Evolutionary conservation across 129 eudicot genomes (phyloP).

Genomic region (Lactuca saligna): DNA sequence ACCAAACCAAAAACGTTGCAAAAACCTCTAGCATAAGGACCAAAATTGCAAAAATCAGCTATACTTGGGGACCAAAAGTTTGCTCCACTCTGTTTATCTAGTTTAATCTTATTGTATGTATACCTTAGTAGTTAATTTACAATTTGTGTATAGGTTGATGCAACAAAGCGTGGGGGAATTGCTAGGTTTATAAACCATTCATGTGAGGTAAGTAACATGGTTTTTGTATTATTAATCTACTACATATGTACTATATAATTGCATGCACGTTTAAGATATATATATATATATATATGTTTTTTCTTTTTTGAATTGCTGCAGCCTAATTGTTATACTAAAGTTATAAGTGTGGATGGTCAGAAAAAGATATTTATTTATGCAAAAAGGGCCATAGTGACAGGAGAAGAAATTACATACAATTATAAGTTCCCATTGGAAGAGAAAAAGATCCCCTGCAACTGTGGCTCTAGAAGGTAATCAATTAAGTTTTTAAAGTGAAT

Average conservation of each 20-base stretch:
- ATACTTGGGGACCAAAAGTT: not conserved
- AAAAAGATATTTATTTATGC: slow-evolving; percentile 96
- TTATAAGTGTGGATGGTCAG: slow-evolving; percentile 88
- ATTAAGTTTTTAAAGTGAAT: not conserved
- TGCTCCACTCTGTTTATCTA: too few species aligned
- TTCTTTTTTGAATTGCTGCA: slow-evolving; percentile 29
- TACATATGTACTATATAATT: slow-evolving; percentile 1
- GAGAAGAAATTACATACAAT: slow-evolving; percentile 93
- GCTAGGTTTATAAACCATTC: slow-evolving; percentile 99
- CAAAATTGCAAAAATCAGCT: not conserved
- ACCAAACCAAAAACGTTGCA: too few species aligned
- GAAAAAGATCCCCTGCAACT: slow-evolving; percentile 92
- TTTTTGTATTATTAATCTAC: not conserved
- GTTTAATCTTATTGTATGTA: not conserved
- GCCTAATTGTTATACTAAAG: slow-evolving; percentile 98
- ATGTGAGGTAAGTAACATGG: slow-evolving; percentile 68
- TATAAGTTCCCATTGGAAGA: slow-evolving; percentile 99
- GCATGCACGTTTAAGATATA: not conserved
- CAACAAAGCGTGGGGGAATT: slow-evolving; percentile 96
- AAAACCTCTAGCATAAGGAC: too few species aligned
- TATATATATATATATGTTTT: not conserved
- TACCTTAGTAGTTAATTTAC: not conserved
- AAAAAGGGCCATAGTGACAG: slow-evolving; percentile 75
- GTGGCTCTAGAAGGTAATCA: slow-evolving; percentile 80
- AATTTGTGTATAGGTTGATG: slow-evolving; percentile 74